Percentiles rank a stretch among this genome's conserved stretches.
Evolutionary conservation across 139 green algal species (phyloP).

Genomic region (Chlorella sp.): DNA sequence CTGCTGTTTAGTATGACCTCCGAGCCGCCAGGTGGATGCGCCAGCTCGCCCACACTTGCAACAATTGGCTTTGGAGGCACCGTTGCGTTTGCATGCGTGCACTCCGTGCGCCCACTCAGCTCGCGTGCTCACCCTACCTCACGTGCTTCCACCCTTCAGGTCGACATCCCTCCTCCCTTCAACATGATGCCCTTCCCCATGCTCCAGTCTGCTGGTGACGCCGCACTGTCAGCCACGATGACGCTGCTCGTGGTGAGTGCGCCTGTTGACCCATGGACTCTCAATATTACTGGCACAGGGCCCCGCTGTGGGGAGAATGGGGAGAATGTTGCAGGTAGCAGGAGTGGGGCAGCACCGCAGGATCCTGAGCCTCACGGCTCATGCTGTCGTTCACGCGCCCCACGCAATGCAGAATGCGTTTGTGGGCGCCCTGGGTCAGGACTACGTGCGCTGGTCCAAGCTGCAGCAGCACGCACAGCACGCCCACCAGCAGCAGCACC

Average conservation of each 20-base stretch:
- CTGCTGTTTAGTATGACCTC: not conserved
- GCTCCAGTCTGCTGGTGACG: constrained; percentile 4
- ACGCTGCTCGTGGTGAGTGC: constrained; percentile 4
- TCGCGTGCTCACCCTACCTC: not conserved
- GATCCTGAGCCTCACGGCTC: no score
- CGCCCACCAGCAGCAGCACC: no score
- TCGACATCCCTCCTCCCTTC: constrained; percentile 15
- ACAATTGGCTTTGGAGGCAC: no score
- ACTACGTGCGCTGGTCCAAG: constrained; percentile 4
- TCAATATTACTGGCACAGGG: not conserved
- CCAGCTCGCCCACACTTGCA: not conserved
- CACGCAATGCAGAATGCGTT: constrained; percentile 1
- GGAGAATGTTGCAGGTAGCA: no score
- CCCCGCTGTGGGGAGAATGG: no score
- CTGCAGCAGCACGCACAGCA: no score
- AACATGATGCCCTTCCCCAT: constrained; percentile 8
- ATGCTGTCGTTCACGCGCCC: no score
- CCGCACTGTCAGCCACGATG: not conserved
- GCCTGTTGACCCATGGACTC: not conserved
- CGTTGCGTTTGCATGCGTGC: not conserved
- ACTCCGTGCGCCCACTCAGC: not conserved
- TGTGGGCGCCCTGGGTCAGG: not conserved
- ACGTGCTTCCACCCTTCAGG: no score
- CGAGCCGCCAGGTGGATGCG: not conserved
- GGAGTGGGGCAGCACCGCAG: no score